Base-by-base conservation (phyloP, 2,329 filamentous ascomycete species). In the Ophiocordyceps australis region DNA sequence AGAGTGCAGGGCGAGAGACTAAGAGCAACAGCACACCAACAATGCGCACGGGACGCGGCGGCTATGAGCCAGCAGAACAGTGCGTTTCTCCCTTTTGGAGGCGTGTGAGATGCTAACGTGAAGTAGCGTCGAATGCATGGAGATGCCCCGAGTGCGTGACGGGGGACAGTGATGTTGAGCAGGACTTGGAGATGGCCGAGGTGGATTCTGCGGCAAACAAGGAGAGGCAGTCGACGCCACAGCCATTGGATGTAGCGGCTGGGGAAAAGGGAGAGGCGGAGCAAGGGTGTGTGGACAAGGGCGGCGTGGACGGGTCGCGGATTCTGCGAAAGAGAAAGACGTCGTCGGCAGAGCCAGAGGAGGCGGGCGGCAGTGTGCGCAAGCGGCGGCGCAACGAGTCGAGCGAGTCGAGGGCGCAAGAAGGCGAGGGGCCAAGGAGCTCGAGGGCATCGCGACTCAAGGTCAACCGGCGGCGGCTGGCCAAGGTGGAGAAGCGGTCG, bases 281-380 rank as follows among this genome's bases (percentile, higher is more conserved):
- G 8, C 28, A 23, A 7, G 76, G 81, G 47, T 83, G 79, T 1
- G 69, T 82, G 28, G 68, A 77, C 27, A 75, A 77, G 33, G 76
- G 82, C 39, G 63, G 74, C 7, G 60, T 76, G 54, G 77, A 86
- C 47, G 78, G 75, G 23, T 74, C 80, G 7, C 74, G 82, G 27
- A 67, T 78, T 17, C 55, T 92, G 31, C 67, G 85, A 32, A 92
- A 92, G 52, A 71, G 85, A 28, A 92, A 86, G 48, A 74, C 80
- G 12, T 82, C 80, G 2, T 76, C 78, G 4, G 58, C 65, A 9
- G 72, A 75, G 25, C 57, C 53, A 34, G 58, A 80, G 34, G 62
- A 76, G 36, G 55, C 56, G 11, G 49, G 54, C 11, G 50, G 57
- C 30, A 54, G 58, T 1, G 43, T 62, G 19, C 61, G 64, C 32